Percentiles rank a stretch among this genome's conserved stretches.
Conservation (phyloP, 2,329 filamentous ascomycete genomes). For the Acarospora socialis region DNA sequence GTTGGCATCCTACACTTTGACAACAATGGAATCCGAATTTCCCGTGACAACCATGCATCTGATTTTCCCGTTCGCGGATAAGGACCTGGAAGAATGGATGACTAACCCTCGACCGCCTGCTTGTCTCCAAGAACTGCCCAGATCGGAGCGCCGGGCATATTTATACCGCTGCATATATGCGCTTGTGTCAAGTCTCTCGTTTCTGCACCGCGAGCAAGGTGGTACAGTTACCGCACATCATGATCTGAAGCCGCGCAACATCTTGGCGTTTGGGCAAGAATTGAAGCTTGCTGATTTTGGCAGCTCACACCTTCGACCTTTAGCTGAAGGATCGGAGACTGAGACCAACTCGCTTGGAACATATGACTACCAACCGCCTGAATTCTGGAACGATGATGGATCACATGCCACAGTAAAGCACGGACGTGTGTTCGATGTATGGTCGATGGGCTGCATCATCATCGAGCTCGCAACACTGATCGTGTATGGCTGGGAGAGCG, state of each 20-base stretch:
- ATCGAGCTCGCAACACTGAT: slow-evolving; percentile 7
- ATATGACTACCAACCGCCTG: slow-evolving; percentile 9
- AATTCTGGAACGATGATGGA: slow-evolving; percentile 5
- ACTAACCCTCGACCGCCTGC: slow-evolving; percentile 2
- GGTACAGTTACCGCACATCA: slow-evolving; percentile 8
- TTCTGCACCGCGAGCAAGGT: slow-evolving; percentile 7
- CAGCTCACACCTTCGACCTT: slow-evolving; percentile 7
- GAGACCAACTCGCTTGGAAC: slow-evolving; percentile 4
- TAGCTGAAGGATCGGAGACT: slow-evolving; percentile 8
- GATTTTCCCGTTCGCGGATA: slow-evolving; percentile 8
- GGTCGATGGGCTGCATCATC: slow-evolving; percentile 8
- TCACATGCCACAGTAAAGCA: slow-evolving; percentile 6
- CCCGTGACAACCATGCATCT: slow-evolving; percentile 8
- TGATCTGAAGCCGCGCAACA: slow-evolving; percentile 10
- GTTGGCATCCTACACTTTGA: slow-evolving; percentile 7
- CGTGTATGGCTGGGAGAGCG: slow-evolving; percentile 4
- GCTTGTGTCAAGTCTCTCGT: slow-evolving; percentile 8
- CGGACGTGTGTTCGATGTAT: slow-evolving; percentile 8
- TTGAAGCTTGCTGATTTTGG: slow-evolving; percentile 10
- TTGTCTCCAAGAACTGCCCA: slow-evolving; percentile 1
- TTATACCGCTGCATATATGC: slow-evolving; percentile 8
- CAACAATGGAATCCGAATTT: slow-evolving; percentile 6
- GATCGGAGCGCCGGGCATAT: slow-evolving; percentile 3
- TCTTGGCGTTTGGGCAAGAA: slow-evolving; percentile 4
- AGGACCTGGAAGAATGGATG: slow-evolving; percentile 9